Conservation (phyloP, 768 basidiomycete species). For the Gloeophyllum trabeum region DNA sequence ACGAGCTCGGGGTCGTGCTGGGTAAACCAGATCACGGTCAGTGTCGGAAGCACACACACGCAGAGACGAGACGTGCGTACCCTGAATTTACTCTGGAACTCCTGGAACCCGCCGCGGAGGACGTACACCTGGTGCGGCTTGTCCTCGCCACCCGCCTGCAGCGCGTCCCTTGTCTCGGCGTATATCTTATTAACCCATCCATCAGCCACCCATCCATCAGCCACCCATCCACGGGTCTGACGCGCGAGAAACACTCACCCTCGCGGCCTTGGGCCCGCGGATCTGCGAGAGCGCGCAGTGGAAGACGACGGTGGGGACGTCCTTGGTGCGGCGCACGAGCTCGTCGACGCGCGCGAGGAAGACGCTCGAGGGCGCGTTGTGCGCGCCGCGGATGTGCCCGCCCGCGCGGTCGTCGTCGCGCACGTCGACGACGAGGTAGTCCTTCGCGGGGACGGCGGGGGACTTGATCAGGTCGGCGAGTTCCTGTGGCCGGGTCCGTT, state of each 20-base stretch:
- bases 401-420: slow-evolving; percentile 75
- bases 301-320: slow-evolving; percentile 56
- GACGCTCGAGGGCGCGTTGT: slow-evolving; percentile 49
- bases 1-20: slow-evolving; percentile 60
- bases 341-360: slow-evolving; percentile 47
- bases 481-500: too few relatives aligned
- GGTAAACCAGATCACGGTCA: slow-evolving; percentile 1
- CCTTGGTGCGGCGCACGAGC: slow-evolving; percentile 49
- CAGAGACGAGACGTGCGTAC: slow-evolving; percentile 18
- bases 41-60: slow-evolving; percentile 3
- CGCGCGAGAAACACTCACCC: slow-evolving; percentile 27
- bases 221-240: slow-evolving; percentile 1
- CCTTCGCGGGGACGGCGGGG: slow-evolving; percentile 43
- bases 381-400: slow-evolving; percentile 62
- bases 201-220: too few relatives aligned
- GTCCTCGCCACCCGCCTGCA: slow-evolving; percentile 28
- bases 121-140: slow-evolving; percentile 49
- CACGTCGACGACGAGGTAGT: slow-evolving; percentile 74
- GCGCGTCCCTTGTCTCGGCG: slow-evolving; percentile 43
- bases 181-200: slow-evolving; percentile 52
- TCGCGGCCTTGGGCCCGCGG: slow-evolving; percentile 73
- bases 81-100: slow-evolving; percentile 62
- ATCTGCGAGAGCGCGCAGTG: slow-evolving; percentile 73
- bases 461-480: slow-evolving; percentile 61
- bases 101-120: slow-evolving; percentile 60